phyloP scores from a whole-genome alignment of 495 filamentous ascomycete genomes.

The Hypoxylon lenormandii region DNA sequence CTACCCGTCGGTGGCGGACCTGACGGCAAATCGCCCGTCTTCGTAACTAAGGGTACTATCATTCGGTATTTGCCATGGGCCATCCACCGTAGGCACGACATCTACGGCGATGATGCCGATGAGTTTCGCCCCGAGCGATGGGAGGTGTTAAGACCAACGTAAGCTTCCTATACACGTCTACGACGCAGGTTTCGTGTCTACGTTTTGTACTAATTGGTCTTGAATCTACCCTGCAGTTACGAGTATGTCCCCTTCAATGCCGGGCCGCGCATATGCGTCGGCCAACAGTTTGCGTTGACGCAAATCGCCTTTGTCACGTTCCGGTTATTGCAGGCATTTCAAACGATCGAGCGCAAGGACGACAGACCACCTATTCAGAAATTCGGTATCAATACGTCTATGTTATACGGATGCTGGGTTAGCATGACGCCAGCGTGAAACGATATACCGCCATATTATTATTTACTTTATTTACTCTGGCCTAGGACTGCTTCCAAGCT shows the following conservation, averaged over 20 bases:
- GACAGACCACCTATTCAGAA: constrained; percentile 52
- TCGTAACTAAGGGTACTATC: constrained; percentile 59
- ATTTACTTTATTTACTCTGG: too few species aligned
- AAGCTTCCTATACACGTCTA: background rate
- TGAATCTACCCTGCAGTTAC: constrained; percentile 58
- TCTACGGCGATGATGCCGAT: constrained; percentile 61
- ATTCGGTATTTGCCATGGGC: constrained; percentile 61
- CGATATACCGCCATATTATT: background rate
- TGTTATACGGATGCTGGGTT: constrained; percentile 57
- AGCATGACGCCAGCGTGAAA: constrained; percentile 44
- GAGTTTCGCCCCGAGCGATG: constrained; percentile 64
- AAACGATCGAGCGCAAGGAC: constrained; percentile 64
- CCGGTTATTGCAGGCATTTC: constrained; percentile 70
- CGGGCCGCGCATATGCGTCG: constrained; percentile 72
- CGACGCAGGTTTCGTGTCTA: background rate
- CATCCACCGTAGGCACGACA: constrained; percentile 57
- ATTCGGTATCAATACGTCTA: constrained; percentile 51
- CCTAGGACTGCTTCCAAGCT: too few species aligned
- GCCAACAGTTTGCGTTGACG: constrained; percentile 70
- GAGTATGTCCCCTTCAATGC: constrained; percentile 74
- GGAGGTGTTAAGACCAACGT: constrained; percentile 47
- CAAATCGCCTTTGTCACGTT: constrained; percentile 70
- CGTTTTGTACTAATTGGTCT: background rate
- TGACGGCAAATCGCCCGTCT: constrained; percentile 61
- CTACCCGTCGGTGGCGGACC: constrained; percentile 64